Base-by-base conservation (phyloP, 345 rosid genomes). In the Pelargonium nanum region DNA sequence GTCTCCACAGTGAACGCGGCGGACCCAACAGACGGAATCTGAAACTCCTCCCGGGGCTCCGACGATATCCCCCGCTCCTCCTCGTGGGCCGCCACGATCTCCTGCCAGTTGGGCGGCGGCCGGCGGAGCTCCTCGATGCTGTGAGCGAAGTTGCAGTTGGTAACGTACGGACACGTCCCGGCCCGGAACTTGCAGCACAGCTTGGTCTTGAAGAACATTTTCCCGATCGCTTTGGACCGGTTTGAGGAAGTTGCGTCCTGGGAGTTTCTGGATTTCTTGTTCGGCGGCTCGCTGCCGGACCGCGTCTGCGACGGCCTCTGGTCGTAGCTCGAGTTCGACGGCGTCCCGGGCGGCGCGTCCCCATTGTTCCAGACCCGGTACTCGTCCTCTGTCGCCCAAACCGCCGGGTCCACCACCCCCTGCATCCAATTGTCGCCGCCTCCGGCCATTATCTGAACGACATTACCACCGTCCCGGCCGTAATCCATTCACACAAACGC, bases 381-480 rank as follows among this genome's bases (percentile, higher is more conserved):
- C 24, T 92, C 98, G 19, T 89, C 98, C 61, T 92, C 98, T 22
- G 88, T 84, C 19, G 96, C 95, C 96, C 96, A 92, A 19, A 89
- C 86, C 12, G 82, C 87, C 81, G 5, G 86, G 77, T 5, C 83
- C 55, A n/a, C 22, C 55, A n/a, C 48, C 48, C 48, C 48, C 15
- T 40, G 48, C 48, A 40, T 40, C 48, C 48, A 40, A 40, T 40
- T 40, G 15, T 52, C 81, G 12, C 66, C 70, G 67, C 68, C 60
- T 62, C 72, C 69, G 65, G 76, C 75, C 55, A 77, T 77, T 21
- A 87, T 78, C 51, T 87, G 84, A 53, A 87, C 86, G 34, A 73
- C 91, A 77, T 88, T 85, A 28, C 80, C 82, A 56, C 75, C 63
- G 53, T 78, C 85, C 22, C 90, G 70, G 48, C 63, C 50, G 59